Percentiles rank a stretch among this genome's conserved stretches.
Conservation (phyloP, 148 eudicot species). For the Salicornia ramosissima region DNA sequence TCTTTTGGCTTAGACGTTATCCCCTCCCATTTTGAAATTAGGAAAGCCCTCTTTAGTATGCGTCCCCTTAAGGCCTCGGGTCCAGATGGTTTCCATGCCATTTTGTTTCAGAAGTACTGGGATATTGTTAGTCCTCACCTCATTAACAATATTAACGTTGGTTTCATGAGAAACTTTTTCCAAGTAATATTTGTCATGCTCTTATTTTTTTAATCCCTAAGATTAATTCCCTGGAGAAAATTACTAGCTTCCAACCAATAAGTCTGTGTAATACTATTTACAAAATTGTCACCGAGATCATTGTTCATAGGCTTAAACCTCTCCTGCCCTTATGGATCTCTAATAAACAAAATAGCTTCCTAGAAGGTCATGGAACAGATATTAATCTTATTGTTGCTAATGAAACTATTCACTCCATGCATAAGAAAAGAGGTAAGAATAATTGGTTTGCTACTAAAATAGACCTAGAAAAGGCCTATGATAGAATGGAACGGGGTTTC, state of each 20-base stretch:
- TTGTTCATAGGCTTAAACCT: neutral
- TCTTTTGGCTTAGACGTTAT: too few species aligned
- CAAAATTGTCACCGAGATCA: neutral
- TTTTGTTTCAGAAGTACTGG: neutral
- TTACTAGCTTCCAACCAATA: neutral
- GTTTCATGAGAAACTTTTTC: neutral
- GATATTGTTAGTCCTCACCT: too few species aligned
- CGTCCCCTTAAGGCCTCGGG: neutral
- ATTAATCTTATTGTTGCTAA: neutral
- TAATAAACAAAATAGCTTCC: neutral
- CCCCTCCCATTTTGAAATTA: neutral
- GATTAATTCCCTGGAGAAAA: neutral
- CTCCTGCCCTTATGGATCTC: neutral
- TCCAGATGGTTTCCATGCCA: neutral
- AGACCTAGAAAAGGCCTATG: too few species aligned
- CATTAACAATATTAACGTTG: fast-evolving
- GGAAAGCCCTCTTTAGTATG: neutral
- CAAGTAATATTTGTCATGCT: neutral
- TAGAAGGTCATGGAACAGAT: neutral
- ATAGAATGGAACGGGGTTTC: conserved; percentile 1
- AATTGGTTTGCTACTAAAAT: conserved; percentile 7
- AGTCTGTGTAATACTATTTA: neutral
- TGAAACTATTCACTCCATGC: neutral
- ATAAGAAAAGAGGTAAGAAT: neutral
- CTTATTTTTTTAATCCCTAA: neutral